Evolutionary conservation across 495 filamentous ascomycete genomes (phyloP).

Genomic region (Trichoderma reesei): DNA sequence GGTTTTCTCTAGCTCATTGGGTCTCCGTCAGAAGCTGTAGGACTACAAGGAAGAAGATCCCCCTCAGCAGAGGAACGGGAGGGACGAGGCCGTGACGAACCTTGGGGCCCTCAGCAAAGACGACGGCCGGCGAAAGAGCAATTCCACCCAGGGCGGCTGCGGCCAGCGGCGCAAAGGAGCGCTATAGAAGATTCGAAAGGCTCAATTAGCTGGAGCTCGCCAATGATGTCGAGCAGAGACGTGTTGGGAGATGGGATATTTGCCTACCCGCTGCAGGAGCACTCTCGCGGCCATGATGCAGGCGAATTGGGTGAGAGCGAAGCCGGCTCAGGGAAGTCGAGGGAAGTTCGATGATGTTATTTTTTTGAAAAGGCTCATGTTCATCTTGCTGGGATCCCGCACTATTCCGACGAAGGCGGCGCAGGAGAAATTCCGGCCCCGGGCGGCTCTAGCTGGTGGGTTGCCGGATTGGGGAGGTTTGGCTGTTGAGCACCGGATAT

Average conservation of each 20-base stretch:
- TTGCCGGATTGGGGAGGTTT: too few species aligned
- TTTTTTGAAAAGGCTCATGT: constrained; percentile 2
- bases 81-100: background rate
- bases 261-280: constrained; percentile 37
- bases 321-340: background rate
- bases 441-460: too few species aligned
- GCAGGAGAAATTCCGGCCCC: background rate
- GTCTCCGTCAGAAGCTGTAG: too few species aligned
- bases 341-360: constrained; percentile 9
- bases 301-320: constrained; percentile 26
- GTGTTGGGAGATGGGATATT: background rate
- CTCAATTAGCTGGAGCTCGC: background rate
- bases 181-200: constrained; percentile 19
- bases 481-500: too few species aligned
- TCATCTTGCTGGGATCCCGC: background rate
- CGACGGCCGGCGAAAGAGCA: constrained; percentile 35
- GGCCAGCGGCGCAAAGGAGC: constrained; percentile 39
- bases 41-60: background rate
- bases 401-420: background rate
- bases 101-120: constrained; percentile 35
- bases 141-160: constrained; percentile 34
- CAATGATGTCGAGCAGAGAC: constrained; percentile 12
- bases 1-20: constrained; percentile 50
- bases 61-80: background rate
- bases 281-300: constrained; percentile 43